Percentiles rank a stretch among this genome's conserved stretches.
Evolutionary conservation across 228 moss, liverwort and hornwort species (phyloP).

Genomic region (Sphagnum fallax): DNA sequence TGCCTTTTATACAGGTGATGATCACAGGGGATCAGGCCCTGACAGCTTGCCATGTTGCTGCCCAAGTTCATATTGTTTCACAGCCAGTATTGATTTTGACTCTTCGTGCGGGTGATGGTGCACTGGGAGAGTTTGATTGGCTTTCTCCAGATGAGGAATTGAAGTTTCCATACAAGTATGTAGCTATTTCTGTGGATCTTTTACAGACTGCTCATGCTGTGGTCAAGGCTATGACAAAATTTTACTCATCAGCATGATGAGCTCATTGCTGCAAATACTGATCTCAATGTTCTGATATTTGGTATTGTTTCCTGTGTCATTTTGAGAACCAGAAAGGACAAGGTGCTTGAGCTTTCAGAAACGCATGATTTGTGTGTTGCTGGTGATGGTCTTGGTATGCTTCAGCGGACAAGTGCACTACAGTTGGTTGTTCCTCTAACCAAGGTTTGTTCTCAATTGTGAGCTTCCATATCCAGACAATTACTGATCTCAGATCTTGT

Average conservation of each 20-base stretch:
- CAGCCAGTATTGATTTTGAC: slow-evolving; percentile 82
- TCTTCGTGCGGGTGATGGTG: slow-evolving; percentile 27
- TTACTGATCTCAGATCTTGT: background rate
- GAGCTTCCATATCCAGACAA: background rate
- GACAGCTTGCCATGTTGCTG: slow-evolving; percentile 92
- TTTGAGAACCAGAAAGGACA: slow-evolving; percentile 40
- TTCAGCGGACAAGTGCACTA: slow-evolving; percentile 69
- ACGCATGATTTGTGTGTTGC: slow-evolving; percentile 79
- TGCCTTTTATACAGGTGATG: slow-evolving; percentile 61
- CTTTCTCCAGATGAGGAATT: slow-evolving; percentile 82
- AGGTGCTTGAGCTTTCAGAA: slow-evolving; percentile 58
- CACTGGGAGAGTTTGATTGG: slow-evolving; percentile 64
- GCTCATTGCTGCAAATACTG: background rate
- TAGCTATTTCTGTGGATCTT: background rate
- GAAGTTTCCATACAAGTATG: slow-evolving; percentile 58
- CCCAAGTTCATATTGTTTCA: slow-evolving; percentile 81
- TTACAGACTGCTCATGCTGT: background rate
- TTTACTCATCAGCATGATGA: too few species aligned
- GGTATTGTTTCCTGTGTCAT: background rate
- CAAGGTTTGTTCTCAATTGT: slow-evolving; percentile 38
- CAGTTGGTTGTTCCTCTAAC: slow-evolving; percentile 76
- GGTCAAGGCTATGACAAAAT: background rate
- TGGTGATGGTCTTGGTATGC: slow-evolving; percentile 89
- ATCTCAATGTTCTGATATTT: background rate
- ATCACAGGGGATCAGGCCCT: slow-evolving; percentile 97